These are phyloP conservation scores for Lachnellula cervina DNA, from an alignment of 2,329 filamentous ascomycete genomes.

Conservation along the genomic window DNA sequence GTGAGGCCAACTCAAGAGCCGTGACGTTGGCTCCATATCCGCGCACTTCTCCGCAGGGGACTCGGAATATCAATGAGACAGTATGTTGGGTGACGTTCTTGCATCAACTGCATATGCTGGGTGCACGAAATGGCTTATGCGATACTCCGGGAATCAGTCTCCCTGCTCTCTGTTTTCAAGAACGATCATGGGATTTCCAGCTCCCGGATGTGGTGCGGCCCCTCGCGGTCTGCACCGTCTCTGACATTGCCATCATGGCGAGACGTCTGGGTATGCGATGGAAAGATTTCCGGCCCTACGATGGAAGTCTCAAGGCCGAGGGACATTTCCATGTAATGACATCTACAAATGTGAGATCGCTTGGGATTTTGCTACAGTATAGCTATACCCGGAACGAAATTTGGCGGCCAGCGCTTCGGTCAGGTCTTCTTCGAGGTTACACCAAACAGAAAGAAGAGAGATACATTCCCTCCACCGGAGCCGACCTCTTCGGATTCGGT, in stretches of 20 bases:
- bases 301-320: background rate
- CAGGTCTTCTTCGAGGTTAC: background rate
- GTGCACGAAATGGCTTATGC: background rate
- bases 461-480: background rate
- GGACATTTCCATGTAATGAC: background rate
- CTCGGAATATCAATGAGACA: background rate
- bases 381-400: background rate
- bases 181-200: constrained; percentile 10
- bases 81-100: constrained; percentile 1
- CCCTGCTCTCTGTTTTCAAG: constrained; percentile 19
- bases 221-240: background rate
- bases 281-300: background rate
- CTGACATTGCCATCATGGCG: background rate
- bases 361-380: background rate
- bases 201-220: background rate
- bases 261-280: background rate
- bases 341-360: background rate
- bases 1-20: background rate
- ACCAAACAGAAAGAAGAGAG: background rate
- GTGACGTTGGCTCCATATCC: background rate
- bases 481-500: background rate
- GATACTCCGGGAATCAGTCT: constrained; percentile 7
- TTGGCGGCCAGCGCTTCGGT: background rate
- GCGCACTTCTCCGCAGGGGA: background rate
- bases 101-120: background rate